These are phyloP conservation scores for Aspergillus viridinutans DNA, from an alignment of 2,329 filamentous ascomycete species.

Conservation along the genomic window DNA sequence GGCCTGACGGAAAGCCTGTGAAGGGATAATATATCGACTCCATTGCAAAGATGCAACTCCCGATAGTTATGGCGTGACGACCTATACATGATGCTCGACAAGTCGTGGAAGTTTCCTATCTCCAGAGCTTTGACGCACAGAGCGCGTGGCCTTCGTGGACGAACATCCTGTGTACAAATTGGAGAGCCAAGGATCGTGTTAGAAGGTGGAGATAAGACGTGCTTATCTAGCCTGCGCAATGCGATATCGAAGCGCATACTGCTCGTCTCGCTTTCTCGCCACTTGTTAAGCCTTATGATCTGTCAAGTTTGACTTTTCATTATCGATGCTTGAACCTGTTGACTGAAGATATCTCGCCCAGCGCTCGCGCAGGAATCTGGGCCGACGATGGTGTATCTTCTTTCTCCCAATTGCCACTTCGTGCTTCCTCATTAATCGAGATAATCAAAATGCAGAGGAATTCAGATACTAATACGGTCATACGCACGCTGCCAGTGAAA, in stretches of 20 bases:
- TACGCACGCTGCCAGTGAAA: too few relatives aligned
- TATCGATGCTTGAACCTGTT: too few relatives aligned
- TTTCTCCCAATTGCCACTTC: too few relatives aligned
- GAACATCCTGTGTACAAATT: neutral
- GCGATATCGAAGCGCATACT: neutral
- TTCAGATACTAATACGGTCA: too few relatives aligned
- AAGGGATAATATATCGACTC: neutral
- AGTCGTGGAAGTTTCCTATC: neutral
- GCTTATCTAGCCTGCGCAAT: neutral
- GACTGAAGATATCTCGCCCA: too few relatives aligned
- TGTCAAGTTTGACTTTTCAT: too few relatives aligned
- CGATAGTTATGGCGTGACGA: constrained; percentile 3
- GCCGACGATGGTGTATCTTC: too few relatives aligned
- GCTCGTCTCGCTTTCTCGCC: neutral
- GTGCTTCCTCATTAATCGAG: too few relatives aligned
- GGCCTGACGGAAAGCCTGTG: neutral
- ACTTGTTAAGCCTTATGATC: too few relatives aligned
- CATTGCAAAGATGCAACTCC: constrained; percentile 6
- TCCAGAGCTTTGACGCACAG: neutral
- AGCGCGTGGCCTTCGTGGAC: neutral
- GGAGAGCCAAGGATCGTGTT: constrained; percentile 7
- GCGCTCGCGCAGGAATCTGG: too few relatives aligned
- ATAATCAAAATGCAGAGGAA: too few relatives aligned
- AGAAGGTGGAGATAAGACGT: constrained; percentile 8
- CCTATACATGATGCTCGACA: neutral